Base-by-base conservation (phyloP, 208 protist species). In the Trypanosoma conorhini region DNA sequence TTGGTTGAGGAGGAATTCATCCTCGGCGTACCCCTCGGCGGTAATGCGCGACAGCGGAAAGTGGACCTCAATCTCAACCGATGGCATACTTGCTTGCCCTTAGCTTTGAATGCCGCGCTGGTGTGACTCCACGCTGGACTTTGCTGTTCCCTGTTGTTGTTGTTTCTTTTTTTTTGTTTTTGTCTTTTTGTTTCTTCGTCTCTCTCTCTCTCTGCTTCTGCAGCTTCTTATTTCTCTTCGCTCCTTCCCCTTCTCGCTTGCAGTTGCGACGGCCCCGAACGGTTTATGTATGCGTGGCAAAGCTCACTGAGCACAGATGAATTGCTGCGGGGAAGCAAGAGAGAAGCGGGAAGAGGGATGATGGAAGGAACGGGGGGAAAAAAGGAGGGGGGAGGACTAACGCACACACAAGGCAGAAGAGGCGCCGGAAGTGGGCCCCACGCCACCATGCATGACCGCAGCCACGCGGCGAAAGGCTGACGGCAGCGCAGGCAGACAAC, bases 1-100 rank as follows among this genome's bases (percentile, higher is more conserved):
- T 31, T 85, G 82, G 73, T 93, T 93, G 31, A 91, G 66, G 22
- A 93, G 80, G 55, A 83, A 88, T 5, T 76, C 79, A 60, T 93
- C 88, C 0, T 80, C 54, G 17, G 67, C 70, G 67, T 76, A 93
- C 24, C 79, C 60, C 30, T 85, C 81, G 42, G 61, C 74, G 21
- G 62, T 66, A 55, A 93, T 70, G 54, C 81, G 80, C 1, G 76
- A 63, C 42, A 79, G 74, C 48, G 88, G 88, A 19, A 93, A 64
- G 58, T 87, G 77, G 0, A 93, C 60, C 21, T 83, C 76, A 68
- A 93, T 62, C 3, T n/a, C 30, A 42, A 31, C 52, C 13, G 59
- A 38, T 19, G 73, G 17, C 69, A 68, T 68, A 2, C 15, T 3
- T 50, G 17, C 48, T n/a, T 63, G 46, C 12, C 3, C 12, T 35